These are phyloP conservation scores for Boletus bicolor DNA, from an alignment of 768 basidiomycete species.

Conservation along the genomic window DNA sequence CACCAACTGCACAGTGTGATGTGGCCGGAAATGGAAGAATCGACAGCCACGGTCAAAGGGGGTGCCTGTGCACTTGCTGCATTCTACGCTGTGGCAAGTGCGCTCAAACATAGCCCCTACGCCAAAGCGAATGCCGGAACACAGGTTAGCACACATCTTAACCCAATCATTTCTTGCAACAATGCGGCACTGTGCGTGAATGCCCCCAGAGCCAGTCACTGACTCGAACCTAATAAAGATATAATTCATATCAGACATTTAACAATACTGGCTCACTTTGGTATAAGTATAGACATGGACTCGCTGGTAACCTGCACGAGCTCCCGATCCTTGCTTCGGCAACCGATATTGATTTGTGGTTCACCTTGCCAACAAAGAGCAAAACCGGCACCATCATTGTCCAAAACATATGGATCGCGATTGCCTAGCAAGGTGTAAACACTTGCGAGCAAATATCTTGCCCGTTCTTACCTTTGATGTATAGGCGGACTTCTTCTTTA, in stretches of 20 bases:
- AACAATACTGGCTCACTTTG: slow-evolving; percentile 56
- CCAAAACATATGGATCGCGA: slow-evolving; percentile 72
- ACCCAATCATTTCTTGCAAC: slow-evolving; percentile 37
- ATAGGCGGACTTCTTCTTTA: slow-evolving; percentile 65
- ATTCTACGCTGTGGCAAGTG: slow-evolving; percentile 65
- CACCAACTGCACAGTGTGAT: slow-evolving; percentile 69
- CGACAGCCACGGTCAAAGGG: slow-evolving; percentile 78
- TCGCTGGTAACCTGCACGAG: slow-evolving; percentile 81
- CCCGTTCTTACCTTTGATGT: slow-evolving; percentile 72
- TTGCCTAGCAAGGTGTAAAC: slow-evolving; percentile 50
- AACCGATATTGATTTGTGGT: slow-evolving; percentile 66
- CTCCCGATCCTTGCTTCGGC: slow-evolving; percentile 69
- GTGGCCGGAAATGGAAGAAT: slow-evolving; percentile 74
- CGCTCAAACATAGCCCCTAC: slow-evolving; percentile 81
- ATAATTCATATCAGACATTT: not conserved
- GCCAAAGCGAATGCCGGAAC: slow-evolving; percentile 83
- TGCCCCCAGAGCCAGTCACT: not conserved
- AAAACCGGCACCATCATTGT: slow-evolving; percentile 79
- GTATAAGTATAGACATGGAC: slow-evolving; percentile 78
- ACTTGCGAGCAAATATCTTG: not conserved
- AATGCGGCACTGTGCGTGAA: slow-evolving; percentile 19
- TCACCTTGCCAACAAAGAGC: slow-evolving; percentile 80
- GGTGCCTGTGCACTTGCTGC: slow-evolving; percentile 55
- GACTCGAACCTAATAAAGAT: slow-evolving; percentile 23
- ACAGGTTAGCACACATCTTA: slow-evolving; percentile 82